Percentiles rank a stretch among this genome's conserved stretches.
These are phyloP conservation scores for Xylogone sp. DNA, from an alignment of 2,329 filamentous ascomycete genomes.

Conservation along the genomic window DNA sequence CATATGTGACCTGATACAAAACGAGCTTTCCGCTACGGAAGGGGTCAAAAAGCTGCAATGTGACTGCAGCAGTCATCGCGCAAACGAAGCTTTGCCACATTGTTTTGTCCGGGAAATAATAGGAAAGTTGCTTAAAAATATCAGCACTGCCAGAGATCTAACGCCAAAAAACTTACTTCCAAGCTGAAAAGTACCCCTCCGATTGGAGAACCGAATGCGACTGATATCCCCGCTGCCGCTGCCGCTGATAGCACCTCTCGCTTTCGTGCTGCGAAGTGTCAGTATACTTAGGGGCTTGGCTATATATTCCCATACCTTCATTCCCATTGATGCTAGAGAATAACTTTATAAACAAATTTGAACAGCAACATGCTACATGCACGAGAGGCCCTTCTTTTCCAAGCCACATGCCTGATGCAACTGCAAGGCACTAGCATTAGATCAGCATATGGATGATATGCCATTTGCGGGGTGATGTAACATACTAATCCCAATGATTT, in stretches of 20 bases:
- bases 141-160: constrained; percentile 7
- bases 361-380: constrained; percentile 94
- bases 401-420: constrained; percentile 92
- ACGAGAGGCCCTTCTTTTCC: constrained; percentile 95
- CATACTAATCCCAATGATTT: constrained; percentile 84
- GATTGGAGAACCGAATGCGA: constrained; percentile 88
- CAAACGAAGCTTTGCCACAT: constrained; percentile 99
- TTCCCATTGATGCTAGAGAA: constrained; percentile 80
- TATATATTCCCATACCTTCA: constrained; percentile 56
- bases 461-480: constrained; percentile 8
- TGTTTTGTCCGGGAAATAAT: constrained; percentile 98
- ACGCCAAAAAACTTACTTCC: constrained; percentile 49
- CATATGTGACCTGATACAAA: constrained; percentile 92
- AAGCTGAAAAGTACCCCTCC: constrained; percentile 89
- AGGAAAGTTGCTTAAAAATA: constrained; percentile 73
- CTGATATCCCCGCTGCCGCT: constrained; percentile 86
- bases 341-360: constrained; percentile 88
- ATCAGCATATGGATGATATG: constrained; percentile 16
- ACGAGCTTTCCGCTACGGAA: constrained; percentile 95
- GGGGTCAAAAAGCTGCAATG: constrained; percentile 87
- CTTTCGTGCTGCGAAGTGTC: constrained; percentile 65
- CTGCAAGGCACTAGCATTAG: constrained; percentile 70
- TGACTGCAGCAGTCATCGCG: constrained; percentile 96
- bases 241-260: constrained; percentile 91
- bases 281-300: constrained; percentile 9